These are phyloP conservation scores for Hypomyces rosellus DNA, from an alignment of 2,329 filamentous ascomycete species.

Conservation along the genomic window DNA sequence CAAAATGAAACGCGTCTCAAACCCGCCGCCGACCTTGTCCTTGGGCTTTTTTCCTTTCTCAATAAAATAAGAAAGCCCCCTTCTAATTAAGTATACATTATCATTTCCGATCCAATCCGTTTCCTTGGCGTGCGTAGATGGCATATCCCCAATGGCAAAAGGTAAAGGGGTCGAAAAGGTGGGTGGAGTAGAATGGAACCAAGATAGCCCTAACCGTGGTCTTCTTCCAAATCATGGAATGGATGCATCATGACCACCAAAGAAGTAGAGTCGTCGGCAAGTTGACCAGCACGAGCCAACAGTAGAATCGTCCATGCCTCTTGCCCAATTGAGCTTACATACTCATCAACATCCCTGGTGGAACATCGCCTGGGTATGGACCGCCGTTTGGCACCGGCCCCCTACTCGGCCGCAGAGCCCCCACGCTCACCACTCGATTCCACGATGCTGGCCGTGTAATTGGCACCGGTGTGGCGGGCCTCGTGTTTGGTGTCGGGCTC, in stretches of 20 bases:
- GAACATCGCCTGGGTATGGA: conserved; percentile 16
- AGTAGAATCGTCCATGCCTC: neutral
- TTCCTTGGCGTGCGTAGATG: too few relatives aligned
- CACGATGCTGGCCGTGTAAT: conserved; percentile 34
- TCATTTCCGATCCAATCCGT: conserved; percentile 2
- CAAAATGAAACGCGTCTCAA: conserved; percentile 9
- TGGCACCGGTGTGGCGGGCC: conserved; percentile 33
- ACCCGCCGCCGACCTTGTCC: neutral
- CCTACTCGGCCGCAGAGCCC: conserved; percentile 31
- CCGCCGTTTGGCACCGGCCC: conserved; percentile 27
- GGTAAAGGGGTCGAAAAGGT: neutral
- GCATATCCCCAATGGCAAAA: too few relatives aligned
- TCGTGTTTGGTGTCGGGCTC: conserved; percentile 20
- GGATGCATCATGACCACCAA: neutral
- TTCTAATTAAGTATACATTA: conserved; percentile 16
- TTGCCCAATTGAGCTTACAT: conserved; percentile 15
- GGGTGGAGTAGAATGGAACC: neutral
- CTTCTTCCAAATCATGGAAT: too few relatives aligned
- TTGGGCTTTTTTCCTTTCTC: neutral
- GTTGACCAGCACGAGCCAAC: neutral
- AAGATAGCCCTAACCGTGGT: neutral
- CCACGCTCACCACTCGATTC: conserved; percentile 32
- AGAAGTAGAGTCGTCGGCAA: neutral
- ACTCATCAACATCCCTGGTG: conserved; percentile 18
- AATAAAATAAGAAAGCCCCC: neutral